Conservation (phyloP, 1,139 yeast genomes). For the Chernovozyma aurita region DNA sequence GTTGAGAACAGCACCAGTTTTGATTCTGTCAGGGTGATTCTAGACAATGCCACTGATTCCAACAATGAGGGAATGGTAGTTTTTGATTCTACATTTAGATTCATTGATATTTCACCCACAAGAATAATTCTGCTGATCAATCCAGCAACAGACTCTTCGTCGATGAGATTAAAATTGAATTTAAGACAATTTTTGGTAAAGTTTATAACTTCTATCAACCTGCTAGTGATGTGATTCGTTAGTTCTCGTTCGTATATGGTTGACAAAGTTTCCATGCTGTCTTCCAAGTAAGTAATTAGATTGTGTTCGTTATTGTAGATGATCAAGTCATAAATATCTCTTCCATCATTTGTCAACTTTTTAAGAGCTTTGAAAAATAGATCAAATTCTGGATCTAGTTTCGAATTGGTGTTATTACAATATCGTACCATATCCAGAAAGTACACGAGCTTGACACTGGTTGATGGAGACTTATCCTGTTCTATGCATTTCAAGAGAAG, state of each 20-base stretch:
- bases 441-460: conserved; percentile 48
- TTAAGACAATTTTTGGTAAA: conserved; percentile 44
- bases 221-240: background rate
- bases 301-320: conserved; percentile 42
- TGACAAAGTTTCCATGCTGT: background rate
- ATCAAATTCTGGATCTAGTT: conserved; percentile 50
- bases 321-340: conserved; percentile 54
- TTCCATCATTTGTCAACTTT: conserved; percentile 56
- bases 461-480: conserved; percentile 41
- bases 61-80: no score
- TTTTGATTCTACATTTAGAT: no score
- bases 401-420: conserved; percentile 23
- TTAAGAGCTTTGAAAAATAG: conserved; percentile 49
- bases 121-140: background rate
- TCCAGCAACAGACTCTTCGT: conserved; percentile 17
- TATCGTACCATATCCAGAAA: conserved; percentile 56
- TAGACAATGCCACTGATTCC: no score
- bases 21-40: no score
- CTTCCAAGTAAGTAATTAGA: conserved; percentile 20
- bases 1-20: no score
- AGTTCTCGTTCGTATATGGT: background rate
- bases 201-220: conserved; percentile 20
- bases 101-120: background rate
- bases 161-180: conserved; percentile 44
- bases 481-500: conserved; percentile 55